These are phyloP conservation scores for Verticillium tricorpus DNA, from an alignment of 2,329 filamentous ascomycete genomes.

Conservation along the genomic window DNA sequence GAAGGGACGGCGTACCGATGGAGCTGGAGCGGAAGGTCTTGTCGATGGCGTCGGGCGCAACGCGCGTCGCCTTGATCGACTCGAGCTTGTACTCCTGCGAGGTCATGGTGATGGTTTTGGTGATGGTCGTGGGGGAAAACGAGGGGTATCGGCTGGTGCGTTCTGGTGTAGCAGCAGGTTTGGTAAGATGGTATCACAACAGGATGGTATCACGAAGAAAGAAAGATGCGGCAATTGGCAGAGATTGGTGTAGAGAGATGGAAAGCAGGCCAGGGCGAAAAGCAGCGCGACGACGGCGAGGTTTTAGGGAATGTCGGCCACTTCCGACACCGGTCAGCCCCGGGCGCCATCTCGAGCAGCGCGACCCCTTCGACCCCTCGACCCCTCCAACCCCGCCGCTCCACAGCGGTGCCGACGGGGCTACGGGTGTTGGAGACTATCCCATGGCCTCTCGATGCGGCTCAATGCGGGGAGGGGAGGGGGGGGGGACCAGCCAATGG, in stretches of 20 bases:
- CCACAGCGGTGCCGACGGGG: constrained; percentile 1
- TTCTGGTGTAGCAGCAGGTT: background rate
- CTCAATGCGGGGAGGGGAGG: background rate
- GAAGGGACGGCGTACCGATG: constrained; percentile 46
- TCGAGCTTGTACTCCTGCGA: constrained; percentile 52
- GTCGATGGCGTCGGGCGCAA: constrained; percentile 54
- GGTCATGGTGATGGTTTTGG: constrained; percentile 20
- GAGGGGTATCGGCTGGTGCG: background rate
- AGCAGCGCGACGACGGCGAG: background rate
- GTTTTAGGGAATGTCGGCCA: constrained; percentile 20
- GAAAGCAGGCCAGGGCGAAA: background rate
- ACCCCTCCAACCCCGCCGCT: constrained; percentile 2
- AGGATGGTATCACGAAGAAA: background rate
- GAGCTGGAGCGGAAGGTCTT: constrained; percentile 55
- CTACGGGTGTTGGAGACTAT: background rate
- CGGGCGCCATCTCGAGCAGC: background rate
- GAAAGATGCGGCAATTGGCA: background rate
- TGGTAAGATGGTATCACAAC: background rate
- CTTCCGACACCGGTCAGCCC: constrained; percentile 21
- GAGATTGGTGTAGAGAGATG: background rate
- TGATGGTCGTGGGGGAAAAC: background rate
- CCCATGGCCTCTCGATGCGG: background rate
- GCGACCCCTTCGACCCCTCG: background rate
- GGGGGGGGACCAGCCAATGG: background rate
- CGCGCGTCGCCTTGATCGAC: constrained; percentile 40